Percentiles rank a stretch among this genome's conserved stretches.
These are phyloP conservation scores for Curvularia eragrostidis DNA, from an alignment of 2,329 filamentous ascomycete genomes.

Conservation along the genomic window DNA sequence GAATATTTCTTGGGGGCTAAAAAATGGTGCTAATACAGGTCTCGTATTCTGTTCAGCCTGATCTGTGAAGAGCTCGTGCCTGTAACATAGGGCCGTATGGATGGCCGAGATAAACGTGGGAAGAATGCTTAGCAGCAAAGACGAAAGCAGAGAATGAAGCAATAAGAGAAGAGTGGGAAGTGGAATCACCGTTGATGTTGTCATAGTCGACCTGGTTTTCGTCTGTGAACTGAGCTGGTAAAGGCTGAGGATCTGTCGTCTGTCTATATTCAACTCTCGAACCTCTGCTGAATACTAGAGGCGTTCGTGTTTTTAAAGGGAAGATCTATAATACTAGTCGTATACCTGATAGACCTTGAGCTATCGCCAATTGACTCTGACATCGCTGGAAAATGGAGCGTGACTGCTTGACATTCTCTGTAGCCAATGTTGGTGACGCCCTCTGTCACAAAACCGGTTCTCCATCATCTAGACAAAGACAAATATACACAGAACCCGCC, in stretches of 20 bases:
- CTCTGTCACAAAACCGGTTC: background rate
- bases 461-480: constrained; percentile 20
- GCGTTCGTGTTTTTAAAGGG: background rate
- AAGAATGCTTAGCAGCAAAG: no score
- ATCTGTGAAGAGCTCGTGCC: background rate
- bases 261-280: background rate
- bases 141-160: no score
- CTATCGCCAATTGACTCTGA: background rate
- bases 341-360: background rate
- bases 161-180: no score
- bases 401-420: background rate
- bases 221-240: background rate
- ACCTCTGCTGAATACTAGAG: background rate
- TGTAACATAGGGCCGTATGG: background rate
- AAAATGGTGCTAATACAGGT: background rate
- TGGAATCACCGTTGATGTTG: no score
- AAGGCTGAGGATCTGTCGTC: background rate
- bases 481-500: constrained; percentile 1
- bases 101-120: background rate
- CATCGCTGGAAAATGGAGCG: background rate
- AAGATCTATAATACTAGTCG: background rate
- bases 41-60: background rate
- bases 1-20: background rate
- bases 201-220: no score
- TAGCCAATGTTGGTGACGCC: background rate